Conservation (phyloP, 768 basidiomycete species). For the Tulasnella sp. region DNA sequence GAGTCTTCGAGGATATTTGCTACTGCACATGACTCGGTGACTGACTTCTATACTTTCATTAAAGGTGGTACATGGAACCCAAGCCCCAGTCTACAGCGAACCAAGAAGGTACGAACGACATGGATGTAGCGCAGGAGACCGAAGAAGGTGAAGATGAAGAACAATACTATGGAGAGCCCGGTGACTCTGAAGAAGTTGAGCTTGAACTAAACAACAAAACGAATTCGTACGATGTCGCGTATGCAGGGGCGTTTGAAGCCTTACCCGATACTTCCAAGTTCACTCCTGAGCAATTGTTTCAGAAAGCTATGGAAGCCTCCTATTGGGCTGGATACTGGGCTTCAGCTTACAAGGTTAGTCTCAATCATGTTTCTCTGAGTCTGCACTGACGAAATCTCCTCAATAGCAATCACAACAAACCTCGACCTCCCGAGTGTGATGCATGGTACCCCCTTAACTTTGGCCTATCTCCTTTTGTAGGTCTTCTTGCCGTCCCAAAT, state of each 20-base stretch:
- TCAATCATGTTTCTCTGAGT: background rate
- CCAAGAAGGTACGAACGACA: conserved; percentile 20
- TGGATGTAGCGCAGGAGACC: too few relatives aligned
- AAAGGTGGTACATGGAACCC: too few relatives aligned
- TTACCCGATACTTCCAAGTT: conserved; percentile 28
- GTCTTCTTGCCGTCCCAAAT: too few relatives aligned
- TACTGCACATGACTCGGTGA: conserved; percentile 11
- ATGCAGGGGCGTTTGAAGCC: conserved; percentile 19
- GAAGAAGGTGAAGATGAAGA: background rate
- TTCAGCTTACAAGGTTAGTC: conserved; percentile 58
- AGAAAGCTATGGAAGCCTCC: conserved; percentile 60
- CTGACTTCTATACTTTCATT: too few relatives aligned
- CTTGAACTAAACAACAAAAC: conserved; percentile 3
- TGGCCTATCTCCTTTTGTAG: too few relatives aligned
- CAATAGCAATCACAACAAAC: too few relatives aligned
- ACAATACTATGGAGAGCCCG: background rate
- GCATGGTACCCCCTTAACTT: too few relatives aligned
- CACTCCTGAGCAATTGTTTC: conserved; percentile 62
- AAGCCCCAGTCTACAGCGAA: conserved; percentile 57
- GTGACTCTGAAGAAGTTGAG: background rate
- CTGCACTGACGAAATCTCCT: background rate
- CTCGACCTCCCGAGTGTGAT: too few relatives aligned
- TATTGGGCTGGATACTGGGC: conserved; percentile 87
- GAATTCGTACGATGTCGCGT: too few relatives aligned
- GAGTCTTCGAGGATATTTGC: conserved; percentile 23